These are phyloP conservation scores for Penicillium polonicum DNA, from an alignment of 2,329 filamentous ascomycete genomes.

Conservation along the genomic window DNA sequence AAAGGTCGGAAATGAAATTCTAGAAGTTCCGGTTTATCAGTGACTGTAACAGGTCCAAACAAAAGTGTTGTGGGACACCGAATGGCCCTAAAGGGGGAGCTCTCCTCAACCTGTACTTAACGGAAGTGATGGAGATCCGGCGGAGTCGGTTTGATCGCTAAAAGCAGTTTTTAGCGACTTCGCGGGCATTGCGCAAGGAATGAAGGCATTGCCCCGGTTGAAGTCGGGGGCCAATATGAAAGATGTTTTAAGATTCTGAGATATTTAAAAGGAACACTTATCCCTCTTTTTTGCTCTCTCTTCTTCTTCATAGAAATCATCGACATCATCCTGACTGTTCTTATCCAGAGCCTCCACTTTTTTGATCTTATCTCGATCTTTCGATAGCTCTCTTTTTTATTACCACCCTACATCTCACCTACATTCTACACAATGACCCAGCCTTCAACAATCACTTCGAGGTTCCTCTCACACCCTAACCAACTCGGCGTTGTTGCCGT, in stretches of 20 bases:
- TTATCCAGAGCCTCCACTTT: conserved; percentile 4
- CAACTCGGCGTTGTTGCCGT: conserved; percentile 91
- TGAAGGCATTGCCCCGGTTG: conserved; percentile 13
- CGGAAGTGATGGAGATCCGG: conserved; percentile 37
- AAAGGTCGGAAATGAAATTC: conserved; percentile 8
- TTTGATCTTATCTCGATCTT: conserved; percentile 25
- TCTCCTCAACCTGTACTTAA: conserved; percentile 52
- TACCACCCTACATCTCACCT: not conserved
- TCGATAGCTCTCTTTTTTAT: conserved; percentile 11
- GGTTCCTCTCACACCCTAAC: conserved; percentile 75
- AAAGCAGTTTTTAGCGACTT: conserved; percentile 49
- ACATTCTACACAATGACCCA: conserved; percentile 47
- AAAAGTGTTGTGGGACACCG: conserved; percentile 25
- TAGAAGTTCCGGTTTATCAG: conserved; percentile 10
- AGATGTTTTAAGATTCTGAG: conserved; percentile 9
- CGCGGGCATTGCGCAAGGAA: conserved; percentile 16
- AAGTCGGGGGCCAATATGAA: conserved; percentile 3
- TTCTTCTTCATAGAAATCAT: not conserved
- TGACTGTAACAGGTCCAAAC: conserved; percentile 18
- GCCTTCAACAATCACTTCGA: conserved; percentile 60
- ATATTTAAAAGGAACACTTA: not conserved
- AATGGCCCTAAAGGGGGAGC: conserved; percentile 28
- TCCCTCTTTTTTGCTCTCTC: not conserved
- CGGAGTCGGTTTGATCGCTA: conserved; percentile 39
- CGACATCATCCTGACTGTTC: not conserved